A percentile compares a stretch with the other conserved stretches of the same genome.
phyloP scores from a whole-genome alignment of 176 grass and related monocot genomes.

The Triticum aestivum region DNA sequence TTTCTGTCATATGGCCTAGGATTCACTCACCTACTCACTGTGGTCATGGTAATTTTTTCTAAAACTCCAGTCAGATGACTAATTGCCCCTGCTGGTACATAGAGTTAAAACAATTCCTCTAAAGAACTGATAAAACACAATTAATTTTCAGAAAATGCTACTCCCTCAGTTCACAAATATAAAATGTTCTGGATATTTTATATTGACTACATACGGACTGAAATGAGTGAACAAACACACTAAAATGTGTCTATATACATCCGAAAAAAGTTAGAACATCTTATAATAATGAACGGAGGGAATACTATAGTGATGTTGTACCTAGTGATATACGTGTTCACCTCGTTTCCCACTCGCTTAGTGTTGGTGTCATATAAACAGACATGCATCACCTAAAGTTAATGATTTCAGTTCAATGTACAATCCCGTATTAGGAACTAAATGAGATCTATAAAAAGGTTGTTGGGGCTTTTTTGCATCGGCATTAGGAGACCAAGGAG shows the following conservation, averaged over 20 bases:
- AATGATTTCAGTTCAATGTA: not conserved
- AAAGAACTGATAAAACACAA: not conserved
- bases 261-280: too few relatives aligned
- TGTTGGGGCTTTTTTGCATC: not conserved
- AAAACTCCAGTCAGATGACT: too few relatives aligned
- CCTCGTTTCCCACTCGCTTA: not conserved
- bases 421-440: not conserved
- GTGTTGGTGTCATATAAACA: not conserved
- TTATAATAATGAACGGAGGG: too few relatives aligned
- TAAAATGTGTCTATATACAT: too few relatives aligned
- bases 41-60: not conserved
- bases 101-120: not conserved
- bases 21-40: slow-evolving; percentile 6
- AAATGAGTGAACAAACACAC: too few relatives aligned
- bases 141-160: not conserved
- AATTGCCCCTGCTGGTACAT: not conserved
- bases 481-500: slow-evolving; percentile 34
- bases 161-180: too few relatives aligned
- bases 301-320: not conserved
- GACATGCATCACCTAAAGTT: not conserved
- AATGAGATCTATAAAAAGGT: slow-evolving; percentile 29
- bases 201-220: too few relatives aligned
- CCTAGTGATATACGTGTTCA: slow-evolving; percentile 30
- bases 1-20: not conserved
- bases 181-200: too few relatives aligned